Base-by-base conservation (phyloP, 306 rosid genomes). In the Prunus mira region DNA sequence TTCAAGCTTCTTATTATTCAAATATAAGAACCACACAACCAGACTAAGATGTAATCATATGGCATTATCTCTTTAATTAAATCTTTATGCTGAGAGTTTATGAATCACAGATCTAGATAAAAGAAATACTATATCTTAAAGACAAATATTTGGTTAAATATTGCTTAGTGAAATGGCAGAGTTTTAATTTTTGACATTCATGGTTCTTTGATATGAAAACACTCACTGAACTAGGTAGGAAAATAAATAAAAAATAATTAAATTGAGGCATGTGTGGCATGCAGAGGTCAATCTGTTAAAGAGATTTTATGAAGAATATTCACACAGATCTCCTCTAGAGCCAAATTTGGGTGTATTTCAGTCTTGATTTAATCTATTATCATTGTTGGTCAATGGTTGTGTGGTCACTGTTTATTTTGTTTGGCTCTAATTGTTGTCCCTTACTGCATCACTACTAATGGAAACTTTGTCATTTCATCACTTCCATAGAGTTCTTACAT, bases 401-500 rank as follows among this genome's bases (percentile, higher is more conserved):
- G 50, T n/a, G 14, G 4, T 65, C 52, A 27, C 41, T 65, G 52
- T 78, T 66, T 30, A 15, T 43, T 22, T 52, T 65, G 58, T 64
- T 63, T 78, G 64, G 67, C 72, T 38, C 50, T 6, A 64, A 9
- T 18, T 27, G 24, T 7, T 64, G 71, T 4, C 20, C 32, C 24
- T 65, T 30, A 52, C 50, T 54, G 63, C 47, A 76, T 45, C 24
- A 18, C 67, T 6, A 12, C 11, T 27, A 27, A 60, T 11, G 1
- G 61, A 78, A 71, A 65, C 52, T 56, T 52, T 43, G 13, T 72
- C 62, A 34, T 65, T 32, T 32, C 56, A 45, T 72, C 32, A 72
- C 76, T 38, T 72, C 43, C 60, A 28, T 34, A 20, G 62, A 78
- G 49, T 72, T 82, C 67, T 74, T 70, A 60, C 58, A 25, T 55